Evolutionary conservation across 225 moss, liverwort and hornwort genomes (phyloP).

Genomic region (Lunularia cruciata): DNA sequence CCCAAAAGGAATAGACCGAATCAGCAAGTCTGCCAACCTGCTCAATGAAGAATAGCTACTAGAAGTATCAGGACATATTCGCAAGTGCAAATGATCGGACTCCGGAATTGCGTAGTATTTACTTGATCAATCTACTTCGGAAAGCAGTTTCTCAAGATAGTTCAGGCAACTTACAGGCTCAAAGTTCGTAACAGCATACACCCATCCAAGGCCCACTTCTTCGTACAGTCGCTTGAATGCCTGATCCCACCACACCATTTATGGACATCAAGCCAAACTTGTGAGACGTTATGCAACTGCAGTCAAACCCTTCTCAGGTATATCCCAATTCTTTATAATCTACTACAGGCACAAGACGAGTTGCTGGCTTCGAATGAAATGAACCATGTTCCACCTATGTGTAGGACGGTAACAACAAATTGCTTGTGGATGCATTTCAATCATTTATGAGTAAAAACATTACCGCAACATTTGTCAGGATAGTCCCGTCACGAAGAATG

Average conservation of each 20-base stretch:
- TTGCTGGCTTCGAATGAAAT: no score
- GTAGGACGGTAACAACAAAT: no score
- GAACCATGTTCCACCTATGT: no score
- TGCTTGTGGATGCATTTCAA: no score
- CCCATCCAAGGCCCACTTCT: constrained; percentile 68
- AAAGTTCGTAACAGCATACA: constrained; percentile 56
- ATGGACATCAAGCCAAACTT: constrained; percentile 4
- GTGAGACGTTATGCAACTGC: not conserved
- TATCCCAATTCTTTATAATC: no score
- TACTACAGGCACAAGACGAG: no score
- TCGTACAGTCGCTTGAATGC: constrained; percentile 69
- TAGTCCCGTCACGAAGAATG: constrained; percentile 55
- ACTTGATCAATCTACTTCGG: not conserved
- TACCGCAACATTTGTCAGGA: constrained; percentile 59
- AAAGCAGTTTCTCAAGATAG: not conserved
- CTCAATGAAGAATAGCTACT: not conserved
- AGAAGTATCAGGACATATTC: not conserved
- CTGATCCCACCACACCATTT: constrained; percentile 30
- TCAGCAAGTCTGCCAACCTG: constrained; percentile 58
- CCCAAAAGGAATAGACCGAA: constrained; percentile 54
- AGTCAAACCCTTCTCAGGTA: not conserved
- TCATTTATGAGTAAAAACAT: no score
- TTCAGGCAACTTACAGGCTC: constrained; percentile 48
- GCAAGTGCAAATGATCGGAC: not conserved
- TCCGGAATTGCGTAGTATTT: not conserved